Evolutionary conservation across 352 stramenopile species (phyloP).

Genomic region (Phytophthora sp.): DNA sequence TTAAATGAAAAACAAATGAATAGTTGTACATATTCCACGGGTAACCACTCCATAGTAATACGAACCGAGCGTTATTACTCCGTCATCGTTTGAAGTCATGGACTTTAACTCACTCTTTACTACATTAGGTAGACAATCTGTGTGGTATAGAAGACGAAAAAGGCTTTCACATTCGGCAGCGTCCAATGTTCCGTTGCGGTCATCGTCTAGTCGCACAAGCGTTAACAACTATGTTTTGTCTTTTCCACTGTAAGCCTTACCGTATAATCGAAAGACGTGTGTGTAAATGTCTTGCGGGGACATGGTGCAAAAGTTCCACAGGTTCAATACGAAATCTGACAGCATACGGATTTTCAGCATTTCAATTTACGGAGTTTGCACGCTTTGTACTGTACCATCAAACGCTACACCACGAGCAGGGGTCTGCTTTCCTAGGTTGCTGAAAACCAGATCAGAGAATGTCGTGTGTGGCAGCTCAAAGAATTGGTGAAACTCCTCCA

Average conservation of each 20-base stretch:
- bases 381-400: conserved; percentile 26
- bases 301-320: conserved; percentile 75
- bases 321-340: conserved; percentile 61
- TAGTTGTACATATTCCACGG: background rate
- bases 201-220: conserved; percentile 36
- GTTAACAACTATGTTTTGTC: too few species aligned
- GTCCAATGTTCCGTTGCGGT: conserved; percentile 51
- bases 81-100: conserved; percentile 39
- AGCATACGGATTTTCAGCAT: background rate
- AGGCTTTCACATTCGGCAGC: conserved; percentile 55
- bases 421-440: conserved; percentile 51
- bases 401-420: conserved; percentile 46
- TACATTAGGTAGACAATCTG: conserved; percentile 37
- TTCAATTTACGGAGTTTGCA: background rate
- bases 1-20: background rate
- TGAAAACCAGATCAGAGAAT: conserved; percentile 64
- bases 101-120: conserved; percentile 42
- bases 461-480: conserved; percentile 44
- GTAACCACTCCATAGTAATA: background rate
- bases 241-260: too few species aligned
- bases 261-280: conserved; percentile 57
- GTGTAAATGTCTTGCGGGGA: conserved; percentile 36
- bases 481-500: conserved; percentile 56
- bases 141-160: conserved; percentile 59
- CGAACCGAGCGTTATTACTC: conserved; percentile 29